Evolutionary conservation across 2,329 filamentous ascomycete species (phyloP).

Genomic region (Botrytis cinerea): DNA sequence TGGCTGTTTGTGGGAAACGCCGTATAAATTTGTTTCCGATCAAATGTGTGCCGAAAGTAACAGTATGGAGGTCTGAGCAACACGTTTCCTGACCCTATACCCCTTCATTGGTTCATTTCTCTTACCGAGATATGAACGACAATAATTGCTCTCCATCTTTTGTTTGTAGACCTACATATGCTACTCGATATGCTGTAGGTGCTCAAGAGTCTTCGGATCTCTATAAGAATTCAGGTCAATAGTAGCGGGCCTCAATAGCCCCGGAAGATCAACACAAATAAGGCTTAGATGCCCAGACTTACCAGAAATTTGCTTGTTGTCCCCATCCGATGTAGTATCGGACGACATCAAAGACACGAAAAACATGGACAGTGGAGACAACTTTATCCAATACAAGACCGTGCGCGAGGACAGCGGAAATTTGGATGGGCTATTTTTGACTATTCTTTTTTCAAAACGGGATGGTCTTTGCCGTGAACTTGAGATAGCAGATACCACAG

Average conservation of each 20-base stretch:
- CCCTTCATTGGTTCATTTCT: background rate
- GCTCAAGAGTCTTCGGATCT: background rate
- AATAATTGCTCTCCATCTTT: background rate
- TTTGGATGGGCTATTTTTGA: constrained; percentile 9
- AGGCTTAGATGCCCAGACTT: constrained; percentile 3
- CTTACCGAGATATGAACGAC: background rate
- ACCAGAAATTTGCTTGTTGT: background rate
- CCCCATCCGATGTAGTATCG: background rate
- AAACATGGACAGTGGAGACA: constrained; percentile 6
- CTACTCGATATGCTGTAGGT: background rate
- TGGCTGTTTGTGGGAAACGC: background rate
- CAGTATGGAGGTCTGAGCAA: background rate
- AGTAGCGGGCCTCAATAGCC: constrained; percentile 5
- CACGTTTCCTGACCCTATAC: background rate
- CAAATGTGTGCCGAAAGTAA: background rate
- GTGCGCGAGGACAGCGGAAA: background rate
- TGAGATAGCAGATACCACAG: background rate
- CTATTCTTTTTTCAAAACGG: background rate
- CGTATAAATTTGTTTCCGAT: background rate
- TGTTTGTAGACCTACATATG: background rate
- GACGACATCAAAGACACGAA: constrained; percentile 6
- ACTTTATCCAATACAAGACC: constrained; percentile 8
- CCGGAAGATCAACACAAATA: background rate
- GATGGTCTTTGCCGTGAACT: background rate
- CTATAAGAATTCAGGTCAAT: background rate